Base-by-base conservation (phyloP, 2,329 filamentous ascomycete species). In the Sarocladium oryzae region DNA sequence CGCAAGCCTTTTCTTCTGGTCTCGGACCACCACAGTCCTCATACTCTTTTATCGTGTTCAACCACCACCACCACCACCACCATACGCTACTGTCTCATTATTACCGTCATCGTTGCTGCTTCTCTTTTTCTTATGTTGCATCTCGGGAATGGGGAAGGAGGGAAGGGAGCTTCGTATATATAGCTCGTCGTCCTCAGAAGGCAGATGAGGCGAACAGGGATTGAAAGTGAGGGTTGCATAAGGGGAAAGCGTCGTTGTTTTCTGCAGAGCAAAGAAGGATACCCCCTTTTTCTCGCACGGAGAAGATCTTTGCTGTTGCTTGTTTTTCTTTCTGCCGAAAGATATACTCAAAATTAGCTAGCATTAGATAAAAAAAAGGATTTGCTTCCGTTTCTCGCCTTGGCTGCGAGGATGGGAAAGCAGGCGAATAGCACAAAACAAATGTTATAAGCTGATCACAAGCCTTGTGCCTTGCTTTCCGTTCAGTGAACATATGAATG, bases 211-310 rank as follows among this genome's bases (percentile, higher is more conserved):
- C 21, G 21, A 18, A 20, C 3, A 13, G 8, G 40, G 13, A 28
- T 9, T 4, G 37, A 40, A n/a, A 28, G 8, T 3, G 4, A 20
- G 10, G 40, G 21, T 20, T 21, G 13, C 40, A 28, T 26, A 7
- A 23, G n/a, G 40, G 40, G 21, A n/a, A 26, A 43, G 40, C 40
- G 40, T 43, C 21, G 40, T 43, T 23, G 23, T 43, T 43, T 30
- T 7, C 28, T 7, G 28, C 28, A 30, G 7, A 13, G 21, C 23
- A 43, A 43, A 43, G 40, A 43, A 43, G 40, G 40, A 43, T 43
- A 43, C 40, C 40, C 40, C 40, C 23, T 43, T 43, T 28, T 15
- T 43, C 10, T n/a, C n/a, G n/a, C 24, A 16, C 20, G 15, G 8
- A 8, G 16, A 40, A 13, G 36, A 40, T 16, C 4, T 43, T 43